Evolutionary conservation across 177 flowering plant species (phyloP).

Genomic region (Tripterygium wilfordii): DNA sequence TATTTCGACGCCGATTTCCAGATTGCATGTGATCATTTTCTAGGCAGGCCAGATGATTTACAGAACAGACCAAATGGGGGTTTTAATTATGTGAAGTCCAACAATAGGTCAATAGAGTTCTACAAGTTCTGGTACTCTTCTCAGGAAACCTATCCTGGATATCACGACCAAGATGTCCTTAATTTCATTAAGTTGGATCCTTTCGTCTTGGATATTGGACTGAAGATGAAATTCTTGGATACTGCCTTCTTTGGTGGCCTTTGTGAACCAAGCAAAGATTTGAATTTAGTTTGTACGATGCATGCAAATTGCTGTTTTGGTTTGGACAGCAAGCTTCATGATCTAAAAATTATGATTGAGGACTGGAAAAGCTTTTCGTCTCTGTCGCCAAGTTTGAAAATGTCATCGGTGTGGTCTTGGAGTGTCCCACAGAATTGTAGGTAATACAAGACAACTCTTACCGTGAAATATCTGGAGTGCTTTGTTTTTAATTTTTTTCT

Average conservation of each 20-base stretch:
- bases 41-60: conserved; percentile 20
- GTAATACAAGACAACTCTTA: conserved; percentile 4
- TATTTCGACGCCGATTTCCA: conserved; percentile 29
- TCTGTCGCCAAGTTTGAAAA: conserved; percentile 14
- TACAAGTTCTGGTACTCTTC: conserved; percentile 38
- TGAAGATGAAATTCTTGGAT: conserved; percentile 28
- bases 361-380: conserved; percentile 25
- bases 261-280: conserved; percentile 34
- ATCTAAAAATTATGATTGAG: conserved; percentile 29
- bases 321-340: conserved; percentile 33
- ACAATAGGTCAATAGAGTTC: conserved; percentile 24
- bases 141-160: conserved; percentile 18
- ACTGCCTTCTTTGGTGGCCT: conserved; percentile 41
- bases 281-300: conserved; percentile 38
- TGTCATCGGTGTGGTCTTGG: conserved; percentile 11
- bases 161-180: conserved; percentile 37
- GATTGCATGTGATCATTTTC: conserved; percentile 33
- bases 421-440: conserved; percentile 28
- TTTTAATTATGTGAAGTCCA: conserved; percentile 35
- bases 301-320: conserved; percentile 45
- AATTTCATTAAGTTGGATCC: conserved; percentile 25
- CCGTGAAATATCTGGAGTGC: background rate
- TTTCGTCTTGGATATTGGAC: conserved; percentile 11
- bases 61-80: conserved; percentile 35
- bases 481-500: background rate